A percentile compares a stretch with the other conserved stretches of the same genome.
Evolutionary conservation across 768 basidiomycete genomes (phyloP).

Genomic region (Lyophyllum shimeji): DNA sequence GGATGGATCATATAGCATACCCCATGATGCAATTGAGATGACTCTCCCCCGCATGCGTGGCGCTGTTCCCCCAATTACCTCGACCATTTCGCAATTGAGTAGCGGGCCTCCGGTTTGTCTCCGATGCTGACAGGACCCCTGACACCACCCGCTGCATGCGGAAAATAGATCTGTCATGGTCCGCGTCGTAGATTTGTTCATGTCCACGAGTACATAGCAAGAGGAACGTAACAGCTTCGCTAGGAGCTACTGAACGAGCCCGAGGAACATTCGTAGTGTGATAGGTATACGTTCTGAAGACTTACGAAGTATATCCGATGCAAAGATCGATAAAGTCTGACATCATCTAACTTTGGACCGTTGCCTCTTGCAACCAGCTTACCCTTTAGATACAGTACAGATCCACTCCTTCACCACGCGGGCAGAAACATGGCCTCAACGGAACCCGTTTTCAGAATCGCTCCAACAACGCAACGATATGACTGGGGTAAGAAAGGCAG

Average conservation of each 20-base stretch:
- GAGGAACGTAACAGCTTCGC: too few species aligned
- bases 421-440: neutral
- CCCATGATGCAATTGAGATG: neutral
- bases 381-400: neutral
- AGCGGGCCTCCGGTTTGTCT: neutral
- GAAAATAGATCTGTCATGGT: too few species aligned
- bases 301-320: neutral
- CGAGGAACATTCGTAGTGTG: neutral
- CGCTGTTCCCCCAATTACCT: neutral
- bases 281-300: neutral
- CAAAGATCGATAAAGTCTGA: neutral
- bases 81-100: neutral
- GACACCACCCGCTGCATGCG: neutral
- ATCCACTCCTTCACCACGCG: neutral
- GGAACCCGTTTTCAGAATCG: slow-evolving; percentile 68
- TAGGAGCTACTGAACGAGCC: too few species aligned
- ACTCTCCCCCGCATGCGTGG: too few species aligned
- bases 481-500: slow-evolving; percentile 92
- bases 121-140: neutral
- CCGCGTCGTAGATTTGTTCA: too few species aligned
- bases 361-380: neutral
- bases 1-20: too few species aligned
- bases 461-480: slow-evolving; percentile 85
- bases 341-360: neutral
- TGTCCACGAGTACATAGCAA: too few species aligned